A percentile compares a stretch with the other conserved stretches of the same genome.
These are phyloP conservation scores for Dispira simplex DNA, from an alignment of 192 early-diverging fungal species.

Conservation along the genomic window DNA sequence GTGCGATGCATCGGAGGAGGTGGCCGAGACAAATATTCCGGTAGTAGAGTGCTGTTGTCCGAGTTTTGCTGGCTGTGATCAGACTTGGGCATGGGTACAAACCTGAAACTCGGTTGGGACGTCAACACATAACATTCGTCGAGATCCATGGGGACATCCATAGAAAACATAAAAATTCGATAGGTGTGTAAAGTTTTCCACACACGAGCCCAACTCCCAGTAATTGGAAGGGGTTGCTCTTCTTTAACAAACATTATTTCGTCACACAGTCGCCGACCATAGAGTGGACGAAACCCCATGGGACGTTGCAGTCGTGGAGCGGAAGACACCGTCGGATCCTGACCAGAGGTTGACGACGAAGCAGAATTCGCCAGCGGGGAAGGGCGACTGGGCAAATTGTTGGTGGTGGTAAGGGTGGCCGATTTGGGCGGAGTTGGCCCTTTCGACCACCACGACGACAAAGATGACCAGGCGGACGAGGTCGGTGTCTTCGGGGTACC, in stretches of 20 bases:
- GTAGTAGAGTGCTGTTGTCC: no score
- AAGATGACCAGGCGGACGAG: not conserved
- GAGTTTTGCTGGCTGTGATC: no score
- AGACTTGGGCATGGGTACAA: no score
- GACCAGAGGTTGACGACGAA: no score
- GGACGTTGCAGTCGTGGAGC: not conserved
- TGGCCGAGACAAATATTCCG: no score
- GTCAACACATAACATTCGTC: not conserved
- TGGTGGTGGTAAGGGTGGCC: not conserved
- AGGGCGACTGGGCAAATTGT: not conserved
- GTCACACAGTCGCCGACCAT: not conserved
- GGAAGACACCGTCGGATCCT: not conserved
- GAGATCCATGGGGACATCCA: not conserved
- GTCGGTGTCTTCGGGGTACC: not conserved
- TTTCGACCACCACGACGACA: conserved; percentile 5
- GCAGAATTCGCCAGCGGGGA: not conserved
- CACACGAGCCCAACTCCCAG: not conserved
- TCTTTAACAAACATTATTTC: not conserved
- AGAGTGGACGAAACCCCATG: not conserved
- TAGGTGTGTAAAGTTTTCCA: not conserved
- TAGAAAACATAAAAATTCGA: not conserved
- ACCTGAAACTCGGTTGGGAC: no score
- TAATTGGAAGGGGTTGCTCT: not conserved
- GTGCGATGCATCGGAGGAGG: no score
- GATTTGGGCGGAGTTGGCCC: not conserved